Evolutionary conservation across 1,284 basidiomycete genomes (phyloP).

Genomic region (Ceratobasidium papillatum): DNA sequence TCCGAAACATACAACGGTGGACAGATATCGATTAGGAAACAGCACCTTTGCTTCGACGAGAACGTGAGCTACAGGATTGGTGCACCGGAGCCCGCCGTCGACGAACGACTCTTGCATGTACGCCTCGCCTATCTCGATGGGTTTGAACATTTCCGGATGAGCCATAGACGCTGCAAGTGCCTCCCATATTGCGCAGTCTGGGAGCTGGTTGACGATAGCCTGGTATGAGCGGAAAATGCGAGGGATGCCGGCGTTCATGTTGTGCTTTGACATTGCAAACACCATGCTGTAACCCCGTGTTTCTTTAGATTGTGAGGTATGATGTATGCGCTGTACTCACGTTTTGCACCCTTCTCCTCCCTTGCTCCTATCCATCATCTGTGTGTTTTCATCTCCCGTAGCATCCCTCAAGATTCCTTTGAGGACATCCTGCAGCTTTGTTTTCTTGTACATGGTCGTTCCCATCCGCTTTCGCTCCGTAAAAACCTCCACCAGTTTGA

Average conservation of each 20-base stretch:
- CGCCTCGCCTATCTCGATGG: not conserved
- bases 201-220: too few relatives aligned
- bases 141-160: too few relatives aligned
- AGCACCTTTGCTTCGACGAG: not conserved
- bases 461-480: not conserved
- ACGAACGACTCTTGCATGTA: not conserved
- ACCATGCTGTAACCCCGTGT: too few relatives aligned
- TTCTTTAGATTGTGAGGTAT: too few relatives aligned
- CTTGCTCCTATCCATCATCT: not conserved
- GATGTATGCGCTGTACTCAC: too few relatives aligned
- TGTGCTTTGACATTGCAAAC: too few relatives aligned
- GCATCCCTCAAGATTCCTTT: not conserved
- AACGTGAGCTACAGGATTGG: too few relatives aligned
- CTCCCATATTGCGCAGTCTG: too few relatives aligned
- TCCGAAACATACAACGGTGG: slow-evolving; percentile 4
- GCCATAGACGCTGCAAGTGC: too few relatives aligned
- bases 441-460: not conserved
- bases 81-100: not conserved
- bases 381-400: not conserved
- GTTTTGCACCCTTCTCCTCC: not conserved
- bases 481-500: not conserved
- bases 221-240: too few relatives aligned
- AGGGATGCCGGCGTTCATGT: too few relatives aligned
- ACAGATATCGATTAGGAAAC: not conserved
- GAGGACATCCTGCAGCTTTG: not conserved